Conservation (phyloP, 2,329 filamentous ascomycete species). For the Metarhizium humberi region DNA sequence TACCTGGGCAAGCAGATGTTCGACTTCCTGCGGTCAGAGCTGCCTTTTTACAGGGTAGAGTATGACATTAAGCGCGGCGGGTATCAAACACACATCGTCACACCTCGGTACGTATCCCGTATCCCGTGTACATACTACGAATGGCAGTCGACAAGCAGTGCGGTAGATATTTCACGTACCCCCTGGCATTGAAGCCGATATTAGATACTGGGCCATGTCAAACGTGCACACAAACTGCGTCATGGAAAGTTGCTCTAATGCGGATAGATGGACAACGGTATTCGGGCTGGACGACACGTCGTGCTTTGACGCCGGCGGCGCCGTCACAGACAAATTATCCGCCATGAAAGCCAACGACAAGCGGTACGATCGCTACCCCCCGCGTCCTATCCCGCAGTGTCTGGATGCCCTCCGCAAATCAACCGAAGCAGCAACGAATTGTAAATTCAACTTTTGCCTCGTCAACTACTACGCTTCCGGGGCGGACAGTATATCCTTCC, state of each 20-base stretch:
- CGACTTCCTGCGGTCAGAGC: conserved; percentile 57
- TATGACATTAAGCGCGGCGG: conserved; percentile 62
- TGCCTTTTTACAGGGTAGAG: conserved; percentile 68
- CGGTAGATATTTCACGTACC: too few relatives aligned
- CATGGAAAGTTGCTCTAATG: too few relatives aligned
- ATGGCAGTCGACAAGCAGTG: too few relatives aligned
- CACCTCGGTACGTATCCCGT: conserved; percentile 30
- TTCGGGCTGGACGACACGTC: conserved; percentile 55
- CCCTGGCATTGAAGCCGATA: conserved; percentile 10
- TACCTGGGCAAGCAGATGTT: conserved; percentile 52
- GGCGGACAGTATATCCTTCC: conserved; percentile 67
- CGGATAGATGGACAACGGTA: conserved; percentile 37
- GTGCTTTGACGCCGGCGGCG: conserved; percentile 38
- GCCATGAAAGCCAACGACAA: conserved; percentile 36
- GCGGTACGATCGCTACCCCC: conserved; percentile 43
- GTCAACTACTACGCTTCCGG: conserved; percentile 80
- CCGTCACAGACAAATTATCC: conserved; percentile 34
- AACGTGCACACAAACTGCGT: too few relatives aligned
- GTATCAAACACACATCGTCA: conserved; percentile 50
- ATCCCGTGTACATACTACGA: background rate
- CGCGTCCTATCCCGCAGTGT: conserved; percentile 62
- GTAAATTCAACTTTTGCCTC: conserved; percentile 67
- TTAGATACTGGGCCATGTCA: too few relatives aligned
- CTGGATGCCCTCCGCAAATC: conserved; percentile 53
- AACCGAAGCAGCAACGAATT: conserved; percentile 57